These are phyloP conservation scores for Daedaleopsis nitida DNA, from an alignment of 768 basidiomycete species.

Conservation along the genomic window DNA sequence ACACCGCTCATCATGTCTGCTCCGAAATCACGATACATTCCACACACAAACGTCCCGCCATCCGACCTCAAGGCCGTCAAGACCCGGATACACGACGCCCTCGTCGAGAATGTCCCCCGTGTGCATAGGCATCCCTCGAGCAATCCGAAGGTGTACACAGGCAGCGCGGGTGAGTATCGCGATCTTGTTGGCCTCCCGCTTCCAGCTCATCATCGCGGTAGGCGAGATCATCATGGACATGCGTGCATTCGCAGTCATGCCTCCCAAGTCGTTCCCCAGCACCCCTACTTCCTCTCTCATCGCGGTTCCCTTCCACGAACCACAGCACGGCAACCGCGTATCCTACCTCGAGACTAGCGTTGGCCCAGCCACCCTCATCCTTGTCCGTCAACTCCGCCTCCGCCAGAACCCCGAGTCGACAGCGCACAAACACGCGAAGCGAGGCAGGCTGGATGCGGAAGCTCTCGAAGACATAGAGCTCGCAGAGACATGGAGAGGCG, in stretches of 20 bases:
- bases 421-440: slow-evolving; percentile 9
- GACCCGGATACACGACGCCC: slow-evolving; percentile 20
- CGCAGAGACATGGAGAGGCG: slow-evolving; percentile 11
- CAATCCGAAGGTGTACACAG: slow-evolving; percentile 22
- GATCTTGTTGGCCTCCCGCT: not conserved
- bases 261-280: slow-evolving; percentile 9
- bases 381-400: slow-evolving; percentile 23
- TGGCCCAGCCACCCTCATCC: slow-evolving; percentile 31
- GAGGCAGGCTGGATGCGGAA: slow-evolving; percentile 9
- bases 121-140: slow-evolving; percentile 25
- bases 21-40: slow-evolving; percentile 19
- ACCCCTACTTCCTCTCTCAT: slow-evolving; percentile 11
- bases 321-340: slow-evolving; percentile 15
- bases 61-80: slow-evolving; percentile 16
- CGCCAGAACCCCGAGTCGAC: slow-evolving; percentile 8
- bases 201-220: not conserved
- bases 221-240: slow-evolving; percentile 30
- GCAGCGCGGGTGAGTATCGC: slow-evolving; percentile 23
- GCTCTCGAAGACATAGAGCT: slow-evolving; percentile 18
- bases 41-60: slow-evolving; percentile 18
- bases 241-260: slow-evolving; percentile 12
- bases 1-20: slow-evolving; percentile 11
- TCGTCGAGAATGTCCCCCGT: slow-evolving; percentile 20
- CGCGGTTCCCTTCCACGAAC: slow-evolving; percentile 10
- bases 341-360: slow-evolving; percentile 34